Conservation (phyloP, 169 alveolate species). For the Plasmodium relictum region DNA sequence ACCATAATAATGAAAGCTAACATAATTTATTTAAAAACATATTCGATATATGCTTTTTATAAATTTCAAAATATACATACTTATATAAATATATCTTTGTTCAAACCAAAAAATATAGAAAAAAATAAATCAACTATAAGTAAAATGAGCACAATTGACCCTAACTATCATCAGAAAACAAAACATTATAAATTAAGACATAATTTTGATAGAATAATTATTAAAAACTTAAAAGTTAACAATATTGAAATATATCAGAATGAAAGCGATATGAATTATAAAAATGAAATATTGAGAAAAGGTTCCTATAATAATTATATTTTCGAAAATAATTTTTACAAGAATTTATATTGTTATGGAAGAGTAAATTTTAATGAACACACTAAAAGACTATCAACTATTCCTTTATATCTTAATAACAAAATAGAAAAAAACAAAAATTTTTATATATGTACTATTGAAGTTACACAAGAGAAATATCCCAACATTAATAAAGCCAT, state of each 20-base stretch:
- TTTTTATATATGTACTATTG: constrained; percentile 14
- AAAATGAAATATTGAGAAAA: constrained; percentile 18
- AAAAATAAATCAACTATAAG: constrained; percentile 3
- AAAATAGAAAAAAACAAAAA: constrained; percentile 4
- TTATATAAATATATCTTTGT: not conserved
- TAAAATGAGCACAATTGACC: not conserved
- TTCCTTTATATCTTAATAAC: constrained; percentile 21
- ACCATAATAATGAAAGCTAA: not conserved
- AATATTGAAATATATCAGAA: constrained; percentile 30
- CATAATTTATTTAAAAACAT: constrained; percentile 4
- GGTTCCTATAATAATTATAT: not conserved
- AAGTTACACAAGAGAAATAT: constrained; percentile 6
- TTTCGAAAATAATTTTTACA: constrained; percentile 5
- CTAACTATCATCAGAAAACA: not conserved
- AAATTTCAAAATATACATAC: not conserved
- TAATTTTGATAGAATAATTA: not conserved
- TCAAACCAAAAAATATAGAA: not conserved
- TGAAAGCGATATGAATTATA: constrained; percentile 20
- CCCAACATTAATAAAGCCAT: constrained; percentile 3
- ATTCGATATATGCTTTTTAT: not conserved
- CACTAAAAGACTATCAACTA: not conserved
- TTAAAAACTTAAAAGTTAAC: constrained; percentile 16
- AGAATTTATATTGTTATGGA: constrained; percentile 28
- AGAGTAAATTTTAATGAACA: not conserved
- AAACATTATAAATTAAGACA: not conserved